These are phyloP conservation scores for Mortierella sp. DNA, from an alignment of 371 early-diverging fungal species.

Conservation along the genomic window DNA sequence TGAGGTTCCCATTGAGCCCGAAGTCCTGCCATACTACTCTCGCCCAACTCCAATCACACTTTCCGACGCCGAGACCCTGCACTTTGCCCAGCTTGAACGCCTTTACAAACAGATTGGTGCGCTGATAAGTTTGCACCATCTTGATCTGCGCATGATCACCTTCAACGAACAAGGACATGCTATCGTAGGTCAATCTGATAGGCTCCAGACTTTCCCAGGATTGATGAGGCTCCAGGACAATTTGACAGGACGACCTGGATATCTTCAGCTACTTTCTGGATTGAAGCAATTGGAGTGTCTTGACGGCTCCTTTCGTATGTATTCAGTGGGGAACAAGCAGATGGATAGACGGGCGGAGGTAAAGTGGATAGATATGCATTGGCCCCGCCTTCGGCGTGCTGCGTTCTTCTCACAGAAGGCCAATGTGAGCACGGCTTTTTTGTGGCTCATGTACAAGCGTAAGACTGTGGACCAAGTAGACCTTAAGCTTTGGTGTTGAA, in stretches of 20 bases:
- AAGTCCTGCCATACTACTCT: neutral
- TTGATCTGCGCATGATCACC: neutral
- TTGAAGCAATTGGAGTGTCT: neutral
- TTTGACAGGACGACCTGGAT: neutral
- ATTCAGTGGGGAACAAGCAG: neutral
- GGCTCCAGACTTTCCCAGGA: neutral
- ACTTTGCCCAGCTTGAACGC: neutral
- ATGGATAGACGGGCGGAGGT: neutral
- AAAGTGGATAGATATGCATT: neutral
- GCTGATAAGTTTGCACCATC: neutral
- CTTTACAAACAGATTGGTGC: neutral
- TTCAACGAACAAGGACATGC: neutral
- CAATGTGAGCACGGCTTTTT: neutral
- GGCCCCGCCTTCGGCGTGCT: neutral
- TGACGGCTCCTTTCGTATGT: neutral
- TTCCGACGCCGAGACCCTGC: neutral
- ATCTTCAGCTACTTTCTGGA: neutral
- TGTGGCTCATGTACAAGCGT: neutral
- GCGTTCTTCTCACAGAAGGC: too few species aligned
- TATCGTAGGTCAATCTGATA: too few species aligned
- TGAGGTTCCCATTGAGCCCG: neutral
- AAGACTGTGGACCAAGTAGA: neutral
- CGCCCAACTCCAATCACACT: neutral
- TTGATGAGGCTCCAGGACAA: neutral
- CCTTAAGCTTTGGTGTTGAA: too few species aligned